Conservation (phyloP, 306 rosid genomes). For the Quercus wislizeni region DNA sequence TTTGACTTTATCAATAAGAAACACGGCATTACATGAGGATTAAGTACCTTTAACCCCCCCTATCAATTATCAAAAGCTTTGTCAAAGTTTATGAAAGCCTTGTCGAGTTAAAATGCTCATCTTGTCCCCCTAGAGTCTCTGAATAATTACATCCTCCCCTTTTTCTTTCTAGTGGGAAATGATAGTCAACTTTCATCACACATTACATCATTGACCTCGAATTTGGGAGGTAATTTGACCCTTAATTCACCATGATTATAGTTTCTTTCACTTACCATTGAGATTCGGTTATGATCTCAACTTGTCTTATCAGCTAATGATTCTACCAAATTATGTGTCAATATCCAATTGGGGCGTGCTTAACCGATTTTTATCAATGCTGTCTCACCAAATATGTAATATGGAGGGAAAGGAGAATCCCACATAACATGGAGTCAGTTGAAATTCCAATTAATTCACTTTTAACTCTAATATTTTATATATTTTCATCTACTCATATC, state of each 20-base stretch:
- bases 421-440: no score
- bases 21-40: constrained; percentile 8
- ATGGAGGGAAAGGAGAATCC: neutral
- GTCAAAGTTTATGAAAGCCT: neutral
- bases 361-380: neutral
- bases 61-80: constrained; percentile 4
- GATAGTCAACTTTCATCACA: constrained; percentile 22
- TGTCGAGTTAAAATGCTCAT: neutral
- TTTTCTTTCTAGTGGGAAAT: constrained; percentile 20
- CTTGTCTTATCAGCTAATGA: constrained; percentile 6
- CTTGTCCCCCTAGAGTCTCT: constrained; percentile 5
- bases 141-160: constrained; percentile 1
- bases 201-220: constrained; percentile 29
- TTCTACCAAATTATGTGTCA: neutral
- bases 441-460: no score
- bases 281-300: constrained; percentile 4
- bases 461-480: no score
- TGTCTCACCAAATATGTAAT: neutral
- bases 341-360: neutral
- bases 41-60: neutral
- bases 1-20: constrained; percentile 23
- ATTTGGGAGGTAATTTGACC: neutral
- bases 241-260: neutral
- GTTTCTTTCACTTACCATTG: neutral
- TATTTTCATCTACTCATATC: no score